phyloP scores from a whole-genome alignment of 2,329 filamentous ascomycete species.

The Fusarium sp. region DNA sequence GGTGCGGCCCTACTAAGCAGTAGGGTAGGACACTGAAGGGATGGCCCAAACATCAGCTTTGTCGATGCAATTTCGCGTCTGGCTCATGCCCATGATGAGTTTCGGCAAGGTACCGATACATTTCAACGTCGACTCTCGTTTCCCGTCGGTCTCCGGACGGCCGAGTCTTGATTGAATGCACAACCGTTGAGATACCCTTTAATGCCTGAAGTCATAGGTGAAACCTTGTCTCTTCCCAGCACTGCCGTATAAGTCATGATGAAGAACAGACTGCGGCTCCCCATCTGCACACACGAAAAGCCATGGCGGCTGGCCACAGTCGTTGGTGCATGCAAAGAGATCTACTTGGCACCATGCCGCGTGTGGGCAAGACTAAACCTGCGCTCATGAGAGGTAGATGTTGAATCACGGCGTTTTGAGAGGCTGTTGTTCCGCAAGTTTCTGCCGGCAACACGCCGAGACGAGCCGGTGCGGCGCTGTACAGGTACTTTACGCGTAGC shows the following conservation, averaged over 20 bases:
- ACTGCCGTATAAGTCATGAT: conserved; percentile 14
- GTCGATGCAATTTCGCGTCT: conserved; percentile 42
- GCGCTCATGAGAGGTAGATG: conserved; percentile 11
- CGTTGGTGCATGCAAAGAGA: conserved; percentile 38
- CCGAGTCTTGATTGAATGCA: conserved; percentile 23
- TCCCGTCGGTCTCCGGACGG: conserved; percentile 40
- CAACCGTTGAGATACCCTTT: conserved; percentile 29
- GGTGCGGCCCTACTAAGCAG: conserved; percentile 12
- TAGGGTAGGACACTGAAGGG: conserved; percentile 4
- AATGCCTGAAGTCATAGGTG: conserved; percentile 20
- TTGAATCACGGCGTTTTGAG: conserved; percentile 16
- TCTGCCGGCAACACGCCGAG: conserved; percentile 29
- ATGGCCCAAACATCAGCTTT: conserved; percentile 17
- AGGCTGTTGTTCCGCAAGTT: conserved; percentile 21
- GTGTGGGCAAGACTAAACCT: conserved; percentile 29
- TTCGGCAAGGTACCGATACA: conserved; percentile 43
- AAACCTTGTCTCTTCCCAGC: conserved; percentile 13
- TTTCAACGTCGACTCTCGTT: conserved; percentile 27
- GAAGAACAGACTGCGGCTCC: conserved; percentile 35
- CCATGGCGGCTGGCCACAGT: conserved; percentile 28
- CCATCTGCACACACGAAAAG: conserved; percentile 22
- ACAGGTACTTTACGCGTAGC: conserved; percentile 34
- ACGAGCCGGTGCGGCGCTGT: conserved; percentile 18
- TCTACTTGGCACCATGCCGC: conserved; percentile 37
- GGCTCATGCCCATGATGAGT: conserved; percentile 28